Evolutionary conservation across 371 early-diverging fungal genomes (phyloP), one percentile per base, ranked within the genome.

Genomic region (Zopfochytrium polystomum): DNA sequence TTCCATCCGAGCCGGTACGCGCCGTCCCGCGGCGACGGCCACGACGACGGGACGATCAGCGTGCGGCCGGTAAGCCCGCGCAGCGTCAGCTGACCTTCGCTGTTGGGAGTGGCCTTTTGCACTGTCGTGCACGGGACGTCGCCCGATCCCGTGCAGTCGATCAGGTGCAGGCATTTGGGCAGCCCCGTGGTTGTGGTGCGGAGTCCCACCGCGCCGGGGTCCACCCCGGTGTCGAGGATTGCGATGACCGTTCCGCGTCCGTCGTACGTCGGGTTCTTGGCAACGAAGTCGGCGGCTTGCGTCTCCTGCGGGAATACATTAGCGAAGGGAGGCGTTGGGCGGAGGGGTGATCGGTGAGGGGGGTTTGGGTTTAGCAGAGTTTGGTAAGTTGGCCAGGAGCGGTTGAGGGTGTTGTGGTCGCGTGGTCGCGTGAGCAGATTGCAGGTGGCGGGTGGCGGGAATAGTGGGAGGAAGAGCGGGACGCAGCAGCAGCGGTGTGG

Each of bases 171-270:
- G 33, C 95, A 76, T 74, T 96, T 95, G 53, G 87, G 91, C 65
- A 84, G 84, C 46, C 93, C 94, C 54, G 92, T 90, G 7, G 89
- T 86, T 4, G 95, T 94, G 9, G 83, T 75, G 76, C 85, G 67
- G 51, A 73, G 44, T 18, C 73, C 94, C 43, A 86, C 80, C 38
- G 95, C 93, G 34, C 87, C 90, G 31, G 96, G 96, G 74, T 93
- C 95, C 34, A 96, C 88, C 46, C 95, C 84, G 69, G 65, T 47
- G 45, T 52, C 63, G 13, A 95, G 82, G 62, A 95, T 87, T 30
- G 95, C 96, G 59, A 94, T 82, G 27, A 92, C 86, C 27, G 90
- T 87, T 50, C 86, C 86, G 60, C 96, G 84, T 20, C 97, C 97
- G 58, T 96, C 96, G 70, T 32, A 65, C 33, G 83, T 80, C 26